These are phyloP conservation scores for Tetrapyrgos nigripes DNA, from an alignment of 1,284 basidiomycete species.

Conservation along the genomic window DNA sequence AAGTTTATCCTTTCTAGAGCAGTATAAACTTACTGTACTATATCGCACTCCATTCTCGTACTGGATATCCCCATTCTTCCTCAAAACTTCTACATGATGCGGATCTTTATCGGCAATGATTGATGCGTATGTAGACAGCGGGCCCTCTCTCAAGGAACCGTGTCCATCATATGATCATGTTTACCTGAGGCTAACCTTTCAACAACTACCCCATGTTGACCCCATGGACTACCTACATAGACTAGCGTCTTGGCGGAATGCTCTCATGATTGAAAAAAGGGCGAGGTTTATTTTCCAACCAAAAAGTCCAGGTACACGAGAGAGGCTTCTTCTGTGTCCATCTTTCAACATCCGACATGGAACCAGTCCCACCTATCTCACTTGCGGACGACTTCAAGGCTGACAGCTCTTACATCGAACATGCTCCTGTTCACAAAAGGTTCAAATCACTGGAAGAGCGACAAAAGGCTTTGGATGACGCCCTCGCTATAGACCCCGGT, in stretches of 20 bases:
- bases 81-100: too few species aligned
- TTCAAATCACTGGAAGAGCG: constrained; percentile 44
- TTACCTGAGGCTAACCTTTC: too few species aligned
- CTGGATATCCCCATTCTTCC: too few species aligned
- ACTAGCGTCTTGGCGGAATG: background rate
- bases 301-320: background rate
- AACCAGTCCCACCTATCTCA: background rate
- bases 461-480: constrained; percentile 50
- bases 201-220: too few species aligned
- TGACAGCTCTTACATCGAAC: background rate
- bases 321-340: too few species aligned
- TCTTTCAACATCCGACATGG: background rate
- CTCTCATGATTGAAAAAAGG: background rate
- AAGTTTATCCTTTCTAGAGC: too few species aligned
- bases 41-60: too few species aligned
- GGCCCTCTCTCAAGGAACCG: too few species aligned
- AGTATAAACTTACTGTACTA: too few species aligned
- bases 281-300: background rate
- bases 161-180: background rate
- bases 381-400: background rate
- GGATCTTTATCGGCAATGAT: too few species aligned
- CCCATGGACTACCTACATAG: too few species aligned
- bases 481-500: constrained; percentile 57
- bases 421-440: background rate
- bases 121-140: too few species aligned